These are phyloP conservation scores for Chlamydomonas asymmetrica DNA, from an alignment of 139 green algal species.

Conservation along the genomic window DNA sequence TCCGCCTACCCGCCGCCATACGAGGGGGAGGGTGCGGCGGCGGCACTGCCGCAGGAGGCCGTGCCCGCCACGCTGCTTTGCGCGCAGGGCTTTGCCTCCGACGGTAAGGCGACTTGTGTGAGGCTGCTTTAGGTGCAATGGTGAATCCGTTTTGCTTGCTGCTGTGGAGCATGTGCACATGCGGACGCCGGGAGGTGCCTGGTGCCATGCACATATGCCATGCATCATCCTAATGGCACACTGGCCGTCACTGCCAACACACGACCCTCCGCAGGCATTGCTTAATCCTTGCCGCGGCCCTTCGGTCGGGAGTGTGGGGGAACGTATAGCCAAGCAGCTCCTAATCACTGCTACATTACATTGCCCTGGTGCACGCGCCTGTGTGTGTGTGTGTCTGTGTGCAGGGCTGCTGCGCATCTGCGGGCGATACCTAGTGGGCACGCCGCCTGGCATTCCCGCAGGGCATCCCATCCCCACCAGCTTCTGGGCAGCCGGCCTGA, in stretches of 20 bases:
- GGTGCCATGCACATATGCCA: background rate
- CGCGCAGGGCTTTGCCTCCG: conserved; percentile 45
- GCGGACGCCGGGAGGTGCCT: too few relatives aligned
- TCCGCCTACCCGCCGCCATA: conserved; percentile 75
- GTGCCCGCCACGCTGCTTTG: conserved; percentile 59
- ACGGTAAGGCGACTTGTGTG: conserved; percentile 26
- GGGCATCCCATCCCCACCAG: conserved; percentile 33
- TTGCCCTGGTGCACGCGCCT: background rate
- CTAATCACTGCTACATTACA: background rate
- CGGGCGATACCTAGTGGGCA: too few relatives aligned
- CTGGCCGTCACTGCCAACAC: background rate
- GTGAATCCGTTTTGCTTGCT: too few relatives aligned
- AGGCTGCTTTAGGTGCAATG: too few relatives aligned
- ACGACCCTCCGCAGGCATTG: background rate
- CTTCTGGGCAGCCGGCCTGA: conserved; percentile 79
- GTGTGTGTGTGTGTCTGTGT: background rate
- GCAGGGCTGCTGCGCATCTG: conserved; percentile 56
- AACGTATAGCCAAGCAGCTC: background rate
- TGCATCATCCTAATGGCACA: background rate
- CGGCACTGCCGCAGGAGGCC: conserved; percentile 20
- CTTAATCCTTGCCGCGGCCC: background rate
- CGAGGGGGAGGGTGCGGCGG: conserved; percentile 46
- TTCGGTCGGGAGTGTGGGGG: background rate
- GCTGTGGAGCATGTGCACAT: too few relatives aligned
- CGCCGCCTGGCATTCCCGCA: conserved; percentile 17